Base-by-base conservation (phyloP, 1,139 yeast species). In the Entelexis sorbosivorans region DNA sequence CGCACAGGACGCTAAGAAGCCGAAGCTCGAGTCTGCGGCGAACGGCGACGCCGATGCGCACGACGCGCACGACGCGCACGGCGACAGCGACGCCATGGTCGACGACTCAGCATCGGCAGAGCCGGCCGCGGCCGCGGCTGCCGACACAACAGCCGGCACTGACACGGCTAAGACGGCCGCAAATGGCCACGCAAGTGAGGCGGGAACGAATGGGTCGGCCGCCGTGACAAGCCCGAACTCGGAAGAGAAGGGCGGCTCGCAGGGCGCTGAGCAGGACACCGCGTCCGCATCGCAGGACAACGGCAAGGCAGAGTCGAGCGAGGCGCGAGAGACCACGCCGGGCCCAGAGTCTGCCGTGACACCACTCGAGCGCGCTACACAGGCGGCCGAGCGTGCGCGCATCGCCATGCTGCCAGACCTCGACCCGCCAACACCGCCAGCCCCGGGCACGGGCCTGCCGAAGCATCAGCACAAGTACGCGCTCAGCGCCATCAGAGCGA, bases 381-480 rank as follows among this genome's bases (percentile, higher is more conserved):
- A 28, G 19, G 60, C 56, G 11, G 62, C 59, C 26, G 55, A 52
- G 48, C 50, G 26, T 43, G 58, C 52, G 14, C 49, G 48, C 46
- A 53, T 59, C 20, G 48, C 16, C 14, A 47, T 52, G 46, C 61
- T 60, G 19, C 62, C 60, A 20, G 63, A 60, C 33, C 53, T 60
- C 24, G 62, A 58, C 46, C 60, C 61, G 20, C 58, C 53, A 33
- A 63, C 62, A 26, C 61, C 63, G n/a, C 60, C 58, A n/a, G 61
- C 60, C 5, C 55, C 59, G 7, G 60, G 60, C 20, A 56, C 59
- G 14, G 93, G 94, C n/a, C 71, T 89, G 59, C 95, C 97, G 19
- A 76, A 79, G 55, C 96, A 89, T 66, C 97, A 91, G 68, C 74
- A 76, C 59, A 81, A 81, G 64, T 82, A 78, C 64, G 68, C 71